Conservation (phyloP, 306 rosid species). For the Malus sylvestris region DNA sequence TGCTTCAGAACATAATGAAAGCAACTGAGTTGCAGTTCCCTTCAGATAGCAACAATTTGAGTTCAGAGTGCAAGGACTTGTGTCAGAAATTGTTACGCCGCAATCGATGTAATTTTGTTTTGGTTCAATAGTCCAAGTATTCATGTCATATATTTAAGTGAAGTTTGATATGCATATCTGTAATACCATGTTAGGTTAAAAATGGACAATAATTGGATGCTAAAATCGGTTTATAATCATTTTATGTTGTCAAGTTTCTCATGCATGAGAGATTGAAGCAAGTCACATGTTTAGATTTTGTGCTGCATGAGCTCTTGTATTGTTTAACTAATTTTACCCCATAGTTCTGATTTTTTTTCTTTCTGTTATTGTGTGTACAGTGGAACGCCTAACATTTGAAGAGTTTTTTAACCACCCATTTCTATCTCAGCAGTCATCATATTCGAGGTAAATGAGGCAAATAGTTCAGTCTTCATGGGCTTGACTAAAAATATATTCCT, state of each 20-base stretch:
- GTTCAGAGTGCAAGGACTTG: constrained; percentile 82
- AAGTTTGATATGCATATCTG: not conserved
- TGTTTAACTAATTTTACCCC: not conserved
- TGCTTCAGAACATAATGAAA: constrained; percentile 89
- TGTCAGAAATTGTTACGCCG: constrained; percentile 89
- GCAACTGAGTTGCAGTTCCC: constrained; percentile 80
- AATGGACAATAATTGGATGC: not conserved
- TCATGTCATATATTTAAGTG: not conserved
- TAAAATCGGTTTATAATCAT: not conserved
- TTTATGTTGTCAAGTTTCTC: not conserved
- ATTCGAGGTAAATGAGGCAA: constrained; percentile 44
- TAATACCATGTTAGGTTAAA: not conserved
- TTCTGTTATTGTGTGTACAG: constrained; percentile 41
- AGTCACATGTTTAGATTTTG: not conserved
- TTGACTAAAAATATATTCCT: constrained; percentile 4
- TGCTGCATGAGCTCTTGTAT: not conserved
- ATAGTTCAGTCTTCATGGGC: constrained; percentile 15
- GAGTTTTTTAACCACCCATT: constrained; percentile 87
- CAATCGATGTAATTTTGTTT: constrained; percentile 63
- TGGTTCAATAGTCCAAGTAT: not conserved
- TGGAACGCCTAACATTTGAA: constrained; percentile 90
- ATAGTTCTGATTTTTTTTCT: constrained; percentile 7
- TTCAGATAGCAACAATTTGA: constrained; percentile 47
- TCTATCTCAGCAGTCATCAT: constrained; percentile 46
- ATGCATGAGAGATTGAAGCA: not conserved